Percentiles rank a stretch among this genome's conserved stretches.
These are phyloP conservation scores for Aspergillus carlsbadensis DNA, from an alignment of 495 filamentous ascomycete species.

Conservation along the genomic window DNA sequence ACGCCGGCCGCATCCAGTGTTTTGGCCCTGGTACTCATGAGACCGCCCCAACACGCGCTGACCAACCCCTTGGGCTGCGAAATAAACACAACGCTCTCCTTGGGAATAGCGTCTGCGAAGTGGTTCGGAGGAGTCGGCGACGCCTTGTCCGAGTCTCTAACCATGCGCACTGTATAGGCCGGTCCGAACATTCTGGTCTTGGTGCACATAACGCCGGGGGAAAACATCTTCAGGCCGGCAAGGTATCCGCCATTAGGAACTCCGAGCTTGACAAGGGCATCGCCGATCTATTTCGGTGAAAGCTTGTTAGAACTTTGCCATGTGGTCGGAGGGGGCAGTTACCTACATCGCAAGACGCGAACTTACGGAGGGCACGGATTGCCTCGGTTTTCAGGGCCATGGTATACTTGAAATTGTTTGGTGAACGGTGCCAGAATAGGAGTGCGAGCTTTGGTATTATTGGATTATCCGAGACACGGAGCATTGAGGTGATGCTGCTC, in stretches of 20 bases:
- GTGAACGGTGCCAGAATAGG: not conserved
- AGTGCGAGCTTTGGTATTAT: too few species aligned
- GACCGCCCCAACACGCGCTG: slow-evolving; percentile 59
- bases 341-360: slow-evolving; percentile 27
- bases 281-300: slow-evolving; percentile 21
- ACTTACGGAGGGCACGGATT: slow-evolving; percentile 21
- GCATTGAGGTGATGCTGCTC: not conserved
- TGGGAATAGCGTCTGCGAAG: slow-evolving; percentile 47
- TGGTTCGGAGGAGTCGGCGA: slow-evolving; percentile 16
- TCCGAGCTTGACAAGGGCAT: slow-evolving; percentile 45
- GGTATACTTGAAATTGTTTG: not conserved
- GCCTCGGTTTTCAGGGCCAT: slow-evolving; percentile 18
- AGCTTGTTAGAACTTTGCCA: not conserved
- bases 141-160: slow-evolving; percentile 17
- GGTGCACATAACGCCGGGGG: slow-evolving; percentile 49
- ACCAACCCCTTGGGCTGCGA: slow-evolving; percentile 50
- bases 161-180: slow-evolving; percentile 53
- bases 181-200: slow-evolving; percentile 55
- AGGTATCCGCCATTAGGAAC: slow-evolving; percentile 56
- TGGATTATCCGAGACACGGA: too few species aligned
- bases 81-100: slow-evolving; percentile 54
- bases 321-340: not conserved
- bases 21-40: slow-evolving; percentile 57
- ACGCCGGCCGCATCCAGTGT: slow-evolving; percentile 36
- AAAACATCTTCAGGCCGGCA: slow-evolving; percentile 57